A percentile compares a stretch with the other conserved stretches of the same genome.
phyloP scores from a whole-genome alignment of 2,329 filamentous ascomycete species.

The Cryphonectria naterciae region DNA sequence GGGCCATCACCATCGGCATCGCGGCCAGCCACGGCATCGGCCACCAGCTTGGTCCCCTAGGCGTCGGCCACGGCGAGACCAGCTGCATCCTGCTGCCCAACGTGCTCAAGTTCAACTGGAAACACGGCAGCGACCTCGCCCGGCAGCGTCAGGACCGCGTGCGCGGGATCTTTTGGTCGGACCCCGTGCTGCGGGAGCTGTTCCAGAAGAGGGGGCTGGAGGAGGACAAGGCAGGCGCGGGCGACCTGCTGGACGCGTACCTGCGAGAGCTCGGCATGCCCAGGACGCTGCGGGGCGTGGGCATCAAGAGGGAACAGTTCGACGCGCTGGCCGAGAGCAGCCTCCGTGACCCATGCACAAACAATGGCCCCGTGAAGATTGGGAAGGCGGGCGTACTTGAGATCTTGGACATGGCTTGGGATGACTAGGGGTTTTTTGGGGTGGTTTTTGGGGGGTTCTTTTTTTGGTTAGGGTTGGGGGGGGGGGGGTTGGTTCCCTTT shows the following conservation, averaged over 20 bases:
- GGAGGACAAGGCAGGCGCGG: constrained; percentile 45
- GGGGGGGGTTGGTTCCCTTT: too few relatives aligned
- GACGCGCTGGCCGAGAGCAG: constrained; percentile 52
- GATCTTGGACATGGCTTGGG: constrained; percentile 48
- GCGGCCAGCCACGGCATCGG: constrained; percentile 57
- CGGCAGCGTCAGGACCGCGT: constrained; percentile 46
- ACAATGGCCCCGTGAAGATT: constrained; percentile 55
- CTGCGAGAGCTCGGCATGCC: constrained; percentile 58
- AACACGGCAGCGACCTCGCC: constrained; percentile 40
- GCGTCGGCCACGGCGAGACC: constrained; percentile 64
- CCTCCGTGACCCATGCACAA: constrained; percentile 53
- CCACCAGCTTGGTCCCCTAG: constrained; percentile 57
- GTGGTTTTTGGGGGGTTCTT: too few relatives aligned
- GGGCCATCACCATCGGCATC: background rate
- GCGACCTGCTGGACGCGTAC: constrained; percentile 55
- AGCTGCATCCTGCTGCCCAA: constrained; percentile 59
- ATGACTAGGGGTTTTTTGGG: background rate
- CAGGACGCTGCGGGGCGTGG: constrained; percentile 54
- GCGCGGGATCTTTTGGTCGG: constrained; percentile 44
- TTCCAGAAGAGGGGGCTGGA: constrained; percentile 29
- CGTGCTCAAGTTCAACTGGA: constrained; percentile 59
- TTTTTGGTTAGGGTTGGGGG: too few relatives aligned
- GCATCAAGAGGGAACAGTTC: constrained; percentile 52
- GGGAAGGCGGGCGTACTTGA: constrained; percentile 54
- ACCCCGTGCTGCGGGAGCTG: constrained; percentile 39